Percentiles rank a stretch among this genome's conserved stretches.
Evolutionary conservation across 106 monocot species (phyloP).

Genomic region (Apostasia ramifera): DNA sequence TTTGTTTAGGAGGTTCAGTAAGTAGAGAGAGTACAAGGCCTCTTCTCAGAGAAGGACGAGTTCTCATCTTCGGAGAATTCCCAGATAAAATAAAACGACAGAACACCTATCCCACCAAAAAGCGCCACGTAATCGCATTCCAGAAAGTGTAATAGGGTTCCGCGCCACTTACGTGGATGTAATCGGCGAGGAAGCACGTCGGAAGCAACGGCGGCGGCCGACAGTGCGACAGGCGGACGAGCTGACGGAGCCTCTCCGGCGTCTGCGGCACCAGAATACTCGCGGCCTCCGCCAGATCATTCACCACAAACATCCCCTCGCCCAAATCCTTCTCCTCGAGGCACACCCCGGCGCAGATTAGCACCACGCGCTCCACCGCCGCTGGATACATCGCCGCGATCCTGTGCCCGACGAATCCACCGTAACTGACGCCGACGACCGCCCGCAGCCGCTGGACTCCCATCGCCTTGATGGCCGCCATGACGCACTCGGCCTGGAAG

Average conservation of each 20-base stretch:
- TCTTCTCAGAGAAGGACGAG: too few relatives aligned
- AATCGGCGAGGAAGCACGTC: conserved; percentile 65
- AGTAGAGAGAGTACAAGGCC: neutral
- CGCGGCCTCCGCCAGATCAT: conserved; percentile 41
- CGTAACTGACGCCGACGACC: conserved; percentile 71
- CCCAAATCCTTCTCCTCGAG: conserved; percentile 65
- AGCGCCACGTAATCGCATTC: too few relatives aligned
- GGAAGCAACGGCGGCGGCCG: conserved; percentile 42
- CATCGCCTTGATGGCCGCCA: conserved; percentile 35
- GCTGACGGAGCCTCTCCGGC: conserved; percentile 50
- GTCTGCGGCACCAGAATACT: conserved; percentile 60
- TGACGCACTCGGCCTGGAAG: conserved; percentile 62
- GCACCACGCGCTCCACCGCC: conserved; percentile 49
- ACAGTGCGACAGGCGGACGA: conserved; percentile 51
- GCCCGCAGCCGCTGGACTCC: conserved; percentile 31
- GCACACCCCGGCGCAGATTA: conserved; percentile 67
- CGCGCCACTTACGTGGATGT: conserved; percentile 42
- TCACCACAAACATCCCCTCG: conserved; percentile 56
- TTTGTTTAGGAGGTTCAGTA: neutral
- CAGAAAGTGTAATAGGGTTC: neutral
- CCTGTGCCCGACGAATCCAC: conserved; percentile 75
- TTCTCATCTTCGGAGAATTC: too few relatives aligned
- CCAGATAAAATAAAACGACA: too few relatives aligned
- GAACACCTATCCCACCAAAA: too few relatives aligned
- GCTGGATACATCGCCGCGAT: conserved; percentile 51